Conservation (phyloP, 805 yeast species). For the Hanseniaspora meyeri region DNA sequence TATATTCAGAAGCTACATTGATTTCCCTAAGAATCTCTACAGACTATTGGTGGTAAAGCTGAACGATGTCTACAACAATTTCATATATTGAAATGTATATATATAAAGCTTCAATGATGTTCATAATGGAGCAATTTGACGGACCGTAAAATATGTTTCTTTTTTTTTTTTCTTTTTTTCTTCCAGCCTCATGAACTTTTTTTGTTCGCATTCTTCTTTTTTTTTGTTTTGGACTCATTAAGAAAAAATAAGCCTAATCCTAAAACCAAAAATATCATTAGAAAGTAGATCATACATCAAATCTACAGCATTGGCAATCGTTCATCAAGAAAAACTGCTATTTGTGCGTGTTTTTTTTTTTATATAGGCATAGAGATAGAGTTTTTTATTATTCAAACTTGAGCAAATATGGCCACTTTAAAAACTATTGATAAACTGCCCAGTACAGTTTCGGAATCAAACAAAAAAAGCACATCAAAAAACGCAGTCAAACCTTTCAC, state of each 20-base stretch:
- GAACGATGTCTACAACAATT: constrained; percentile 56
- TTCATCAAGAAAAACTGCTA: background rate
- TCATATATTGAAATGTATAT: constrained; percentile 31
- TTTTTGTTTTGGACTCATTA: background rate
- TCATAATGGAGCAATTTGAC: background rate
- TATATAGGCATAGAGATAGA: too few species aligned
- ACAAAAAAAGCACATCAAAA: constrained; percentile 12
- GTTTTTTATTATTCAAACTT: background rate
- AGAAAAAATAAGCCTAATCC: background rate
- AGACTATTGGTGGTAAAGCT: constrained; percentile 37
- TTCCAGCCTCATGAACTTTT: background rate
- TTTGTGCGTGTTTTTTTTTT: too few species aligned
- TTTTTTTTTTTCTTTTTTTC: background rate
- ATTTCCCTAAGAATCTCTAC: constrained; percentile 55
- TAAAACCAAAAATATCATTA: too few species aligned
- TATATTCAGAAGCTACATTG: constrained; percentile 50
- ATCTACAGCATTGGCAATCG: background rate
- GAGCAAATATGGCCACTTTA: background rate
- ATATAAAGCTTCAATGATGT: background rate
- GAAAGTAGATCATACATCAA: background rate
- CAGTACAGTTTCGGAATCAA: background rate
- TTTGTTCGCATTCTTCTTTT: background rate
- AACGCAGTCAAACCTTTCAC: constrained; percentile 60
- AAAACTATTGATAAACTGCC: background rate
- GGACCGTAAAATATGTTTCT: background rate